A percentile compares a stretch with the other conserved stretches of the same genome.
Evolutionary conservation across 2,329 filamentous ascomycete genomes (phyloP).

Genomic region (Fusarium longipes): DNA sequence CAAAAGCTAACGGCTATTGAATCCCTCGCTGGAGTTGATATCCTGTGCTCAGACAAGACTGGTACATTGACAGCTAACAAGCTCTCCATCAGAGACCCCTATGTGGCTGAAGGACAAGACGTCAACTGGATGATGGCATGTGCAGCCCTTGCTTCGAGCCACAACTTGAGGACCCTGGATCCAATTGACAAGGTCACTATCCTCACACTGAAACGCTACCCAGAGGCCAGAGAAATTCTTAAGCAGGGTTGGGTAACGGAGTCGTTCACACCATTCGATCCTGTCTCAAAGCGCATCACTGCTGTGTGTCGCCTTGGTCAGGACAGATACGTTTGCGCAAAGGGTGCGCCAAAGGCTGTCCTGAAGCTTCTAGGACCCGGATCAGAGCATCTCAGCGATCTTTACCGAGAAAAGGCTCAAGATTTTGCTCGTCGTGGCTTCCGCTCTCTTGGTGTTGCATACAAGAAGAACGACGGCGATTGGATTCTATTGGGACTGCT

Average conservation of each 20-base stretch:
- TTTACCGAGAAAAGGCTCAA: constrained; percentile 27
- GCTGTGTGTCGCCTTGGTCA: constrained; percentile 19
- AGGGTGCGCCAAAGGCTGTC: constrained; percentile 19
- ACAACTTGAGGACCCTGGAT: constrained; percentile 9
- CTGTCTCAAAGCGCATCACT: constrained; percentile 27
- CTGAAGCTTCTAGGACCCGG: constrained; percentile 9
- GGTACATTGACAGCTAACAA: constrained; percentile 28
- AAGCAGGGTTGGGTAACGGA: constrained; percentile 27
- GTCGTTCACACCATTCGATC: constrained; percentile 24
- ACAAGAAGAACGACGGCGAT: constrained; percentile 31
- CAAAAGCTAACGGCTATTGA: constrained; percentile 22
- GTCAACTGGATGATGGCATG: constrained; percentile 39
- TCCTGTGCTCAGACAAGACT: constrained; percentile 30
- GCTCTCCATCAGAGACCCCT: constrained; percentile 23
- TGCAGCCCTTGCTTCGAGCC: constrained; percentile 19
- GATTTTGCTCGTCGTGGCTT: constrained; percentile 30
- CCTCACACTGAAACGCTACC: constrained; percentile 29
- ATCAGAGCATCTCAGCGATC: constrained; percentile 3
- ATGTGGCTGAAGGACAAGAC: constrained; percentile 24
- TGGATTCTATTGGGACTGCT: constrained; percentile 23
- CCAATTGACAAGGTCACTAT: constrained; percentile 34
- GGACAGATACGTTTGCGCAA: constrained; percentile 8
- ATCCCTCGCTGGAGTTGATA: constrained; percentile 26
- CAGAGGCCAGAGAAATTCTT: constrained; percentile 25
- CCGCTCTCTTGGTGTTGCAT: constrained; percentile 27